These are phyloP conservation scores for Phytophthora citrophthora DNA, from an alignment of 352 stramenopile genomes.

Conservation along the genomic window DNA sequence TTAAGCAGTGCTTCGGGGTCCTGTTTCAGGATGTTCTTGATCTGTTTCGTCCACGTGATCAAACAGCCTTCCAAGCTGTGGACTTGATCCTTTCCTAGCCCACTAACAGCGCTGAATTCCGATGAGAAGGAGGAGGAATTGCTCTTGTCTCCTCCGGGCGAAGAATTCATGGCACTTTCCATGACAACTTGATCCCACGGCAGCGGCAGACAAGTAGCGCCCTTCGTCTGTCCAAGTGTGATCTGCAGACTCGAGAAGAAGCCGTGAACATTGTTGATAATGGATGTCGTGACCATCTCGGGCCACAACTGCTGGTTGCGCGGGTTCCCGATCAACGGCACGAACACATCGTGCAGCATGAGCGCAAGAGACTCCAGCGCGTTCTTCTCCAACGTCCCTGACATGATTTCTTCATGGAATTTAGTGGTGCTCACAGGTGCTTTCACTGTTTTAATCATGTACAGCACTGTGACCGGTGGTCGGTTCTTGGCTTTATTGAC, in stretches of 20 bases:
- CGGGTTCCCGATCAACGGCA: slow-evolving; percentile 77
- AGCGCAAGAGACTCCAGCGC: slow-evolving; percentile 75
- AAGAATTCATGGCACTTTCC: slow-evolving; percentile 46
- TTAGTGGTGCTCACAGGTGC: slow-evolving; percentile 62
- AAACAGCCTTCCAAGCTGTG: slow-evolving; percentile 89
- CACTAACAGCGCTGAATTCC: slow-evolving; percentile 15
- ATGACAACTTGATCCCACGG: slow-evolving; percentile 80
- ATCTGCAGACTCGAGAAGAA: slow-evolving; percentile 91
- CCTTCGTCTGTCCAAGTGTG: slow-evolving; percentile 85
- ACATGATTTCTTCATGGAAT: slow-evolving; percentile 76
- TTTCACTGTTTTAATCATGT: slow-evolving; percentile 79
- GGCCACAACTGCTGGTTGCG: slow-evolving; percentile 84
- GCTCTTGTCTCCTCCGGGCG: neutral
- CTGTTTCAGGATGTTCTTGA: slow-evolving; percentile 93
- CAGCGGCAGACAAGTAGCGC: slow-evolving; percentile 83
- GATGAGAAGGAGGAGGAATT: slow-evolving; percentile 10
- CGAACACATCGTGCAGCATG: slow-evolving; percentile 78
- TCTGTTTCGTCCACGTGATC: slow-evolving; percentile 96
- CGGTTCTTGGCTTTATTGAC: slow-evolving; percentile 20
- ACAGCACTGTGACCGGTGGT: slow-evolving; percentile 64
- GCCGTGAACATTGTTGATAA: slow-evolving; percentile 77
- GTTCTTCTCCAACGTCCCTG: slow-evolving; percentile 74
- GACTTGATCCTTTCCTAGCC: slow-evolving; percentile 79
- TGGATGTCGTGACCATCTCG: slow-evolving; percentile 81
- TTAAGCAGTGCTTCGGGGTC: slow-evolving; percentile 84